These are phyloP conservation scores for Exophiala xenobiotica DNA, from an alignment of 2,329 filamentous ascomycete genomes.

Conservation along the genomic window DNA sequence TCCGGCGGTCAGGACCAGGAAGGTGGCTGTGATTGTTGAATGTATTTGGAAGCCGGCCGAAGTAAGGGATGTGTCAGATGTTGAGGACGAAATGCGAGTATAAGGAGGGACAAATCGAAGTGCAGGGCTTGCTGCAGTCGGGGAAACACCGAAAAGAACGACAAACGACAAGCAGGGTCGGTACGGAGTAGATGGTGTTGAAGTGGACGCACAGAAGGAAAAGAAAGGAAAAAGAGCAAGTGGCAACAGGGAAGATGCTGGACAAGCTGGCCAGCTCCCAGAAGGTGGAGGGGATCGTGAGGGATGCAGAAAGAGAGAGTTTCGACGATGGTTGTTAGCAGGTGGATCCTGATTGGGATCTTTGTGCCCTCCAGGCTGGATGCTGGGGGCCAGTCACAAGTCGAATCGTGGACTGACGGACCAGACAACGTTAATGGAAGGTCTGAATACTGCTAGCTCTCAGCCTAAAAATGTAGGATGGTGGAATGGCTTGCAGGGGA, in stretches of 20 bases:
- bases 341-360: slow-evolving; percentile 2
- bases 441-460: background rate
- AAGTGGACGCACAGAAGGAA: background rate
- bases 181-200: slow-evolving; percentile 1
- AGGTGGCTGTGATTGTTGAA: background rate
- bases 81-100: background rate
- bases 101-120: slow-evolving; percentile 6
- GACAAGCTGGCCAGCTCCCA: background rate
- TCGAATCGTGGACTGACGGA: background rate
- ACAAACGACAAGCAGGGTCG: slow-evolving; percentile 1
- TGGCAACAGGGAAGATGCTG: slow-evolving; percentile 10
- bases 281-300: background rate
- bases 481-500: background rate
- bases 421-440: background rate
- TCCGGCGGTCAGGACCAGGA: slow-evolving; percentile 1
- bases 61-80: slow-evolving; percentile 3
- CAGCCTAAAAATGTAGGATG: background rate
- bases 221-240: background rate
- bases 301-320: background rate
- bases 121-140: slow-evolving; percentile 7
- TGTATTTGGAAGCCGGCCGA: slow-evolving; percentile 6
- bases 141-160: background rate
- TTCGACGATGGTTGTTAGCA: slow-evolving; percentile 1
- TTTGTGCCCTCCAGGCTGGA: background rate
- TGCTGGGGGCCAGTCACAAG: background rate